Conservation (phyloP, 1,284 basidiomycete genomes). For the Sanghuangporus sanghuang region DNA sequence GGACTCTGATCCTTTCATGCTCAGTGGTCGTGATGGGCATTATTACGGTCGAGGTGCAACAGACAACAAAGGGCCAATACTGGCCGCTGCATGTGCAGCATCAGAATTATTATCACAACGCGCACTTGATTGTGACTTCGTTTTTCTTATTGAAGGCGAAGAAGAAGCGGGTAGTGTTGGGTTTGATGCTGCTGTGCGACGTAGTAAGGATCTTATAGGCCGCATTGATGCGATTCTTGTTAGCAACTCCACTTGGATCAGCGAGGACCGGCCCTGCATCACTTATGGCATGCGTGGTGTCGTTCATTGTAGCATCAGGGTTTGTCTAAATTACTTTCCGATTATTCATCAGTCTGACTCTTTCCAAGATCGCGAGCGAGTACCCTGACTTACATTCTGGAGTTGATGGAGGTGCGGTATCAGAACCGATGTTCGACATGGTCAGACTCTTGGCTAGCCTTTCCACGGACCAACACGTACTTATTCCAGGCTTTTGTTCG, state of each 20-base stretch:
- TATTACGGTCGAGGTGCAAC: conserved; percentile 91
- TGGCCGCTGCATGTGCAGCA: conserved; percentile 88
- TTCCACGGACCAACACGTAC: conserved; percentile 55
- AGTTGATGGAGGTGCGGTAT: conserved; percentile 84
- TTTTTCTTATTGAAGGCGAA: conserved; percentile 93
- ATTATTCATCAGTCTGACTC: not conserved
- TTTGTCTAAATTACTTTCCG: conserved; percentile 26
- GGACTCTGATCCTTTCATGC: conserved; percentile 80
- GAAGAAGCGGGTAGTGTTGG: conserved; percentile 91
- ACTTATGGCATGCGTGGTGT: conserved; percentile 95
- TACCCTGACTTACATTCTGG: conserved; percentile 85
- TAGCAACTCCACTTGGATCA: conserved; percentile 97
- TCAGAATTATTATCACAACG: conserved; percentile 72
- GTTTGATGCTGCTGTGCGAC: conserved; percentile 71
- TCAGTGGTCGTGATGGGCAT: conserved; percentile 87
- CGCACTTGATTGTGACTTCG: conserved; percentile 79
- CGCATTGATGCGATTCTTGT: conserved; percentile 83
- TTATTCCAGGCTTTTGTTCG: conserved; percentile 84
- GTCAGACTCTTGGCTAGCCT: conserved; percentile 76
- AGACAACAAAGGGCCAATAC: conserved; percentile 91
- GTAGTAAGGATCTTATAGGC: conserved; percentile 78
- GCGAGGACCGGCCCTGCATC: conserved; percentile 90
- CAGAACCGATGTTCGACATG: conserved; percentile 93
- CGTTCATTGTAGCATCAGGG: conserved; percentile 75
- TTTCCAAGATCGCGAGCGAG: conserved; percentile 52